Percentiles rank a stretch among this genome's conserved stretches.
These are phyloP conservation scores for Takashimella tepidaria DNA, from an alignment of 1,284 basidiomycete genomes.

Conservation along the genomic window DNA sequence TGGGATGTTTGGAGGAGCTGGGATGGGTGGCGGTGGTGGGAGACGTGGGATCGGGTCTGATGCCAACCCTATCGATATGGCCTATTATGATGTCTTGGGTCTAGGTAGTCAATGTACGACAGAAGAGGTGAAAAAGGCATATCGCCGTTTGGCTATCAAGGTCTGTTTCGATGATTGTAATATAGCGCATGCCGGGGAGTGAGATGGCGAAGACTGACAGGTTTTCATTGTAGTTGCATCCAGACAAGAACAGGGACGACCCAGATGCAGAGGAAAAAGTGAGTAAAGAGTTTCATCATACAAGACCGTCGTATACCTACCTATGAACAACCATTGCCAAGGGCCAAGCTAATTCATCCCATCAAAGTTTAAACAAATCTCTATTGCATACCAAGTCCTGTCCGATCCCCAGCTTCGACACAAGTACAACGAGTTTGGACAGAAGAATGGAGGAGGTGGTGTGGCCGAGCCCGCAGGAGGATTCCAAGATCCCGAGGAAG, in stretches of 20 bases:
- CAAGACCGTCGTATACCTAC: no score
- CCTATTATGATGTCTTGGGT: slow-evolving; percentile 63
- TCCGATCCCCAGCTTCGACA: slow-evolving; percentile 76
- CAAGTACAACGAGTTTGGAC: slow-evolving; percentile 83
- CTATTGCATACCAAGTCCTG: slow-evolving; percentile 77
- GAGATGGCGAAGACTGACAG: slow-evolving; percentile 53
- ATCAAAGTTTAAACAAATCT: slow-evolving; percentile 78
- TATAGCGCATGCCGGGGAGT: slow-evolving; percentile 49
- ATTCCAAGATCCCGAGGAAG: slow-evolving; percentile 67
- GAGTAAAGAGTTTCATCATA: slow-evolving; percentile 24
- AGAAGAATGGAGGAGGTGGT: slow-evolving; percentile 46
- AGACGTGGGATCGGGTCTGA: slow-evolving; percentile 72
- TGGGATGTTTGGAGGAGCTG: slow-evolving; percentile 19
- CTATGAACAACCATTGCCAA: not conserved
- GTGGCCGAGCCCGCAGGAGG: slow-evolving; percentile 40
- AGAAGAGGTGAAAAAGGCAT: slow-evolving; percentile 81
- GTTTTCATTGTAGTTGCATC: slow-evolving; percentile 45
- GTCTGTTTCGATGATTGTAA: slow-evolving; percentile 43
- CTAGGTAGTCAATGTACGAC: slow-evolving; percentile 35
- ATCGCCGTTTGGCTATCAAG: slow-evolving; percentile 90
- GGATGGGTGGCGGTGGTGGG: slow-evolving; percentile 52
- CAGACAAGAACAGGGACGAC: slow-evolving; percentile 77
- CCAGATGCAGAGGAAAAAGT: slow-evolving; percentile 78
- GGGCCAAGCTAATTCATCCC: no score
- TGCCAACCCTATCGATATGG: slow-evolving; percentile 80